phyloP scores from a whole-genome alignment of 2,329 filamentous ascomycete genomes.

The Epichloe coenophiala region DNA sequence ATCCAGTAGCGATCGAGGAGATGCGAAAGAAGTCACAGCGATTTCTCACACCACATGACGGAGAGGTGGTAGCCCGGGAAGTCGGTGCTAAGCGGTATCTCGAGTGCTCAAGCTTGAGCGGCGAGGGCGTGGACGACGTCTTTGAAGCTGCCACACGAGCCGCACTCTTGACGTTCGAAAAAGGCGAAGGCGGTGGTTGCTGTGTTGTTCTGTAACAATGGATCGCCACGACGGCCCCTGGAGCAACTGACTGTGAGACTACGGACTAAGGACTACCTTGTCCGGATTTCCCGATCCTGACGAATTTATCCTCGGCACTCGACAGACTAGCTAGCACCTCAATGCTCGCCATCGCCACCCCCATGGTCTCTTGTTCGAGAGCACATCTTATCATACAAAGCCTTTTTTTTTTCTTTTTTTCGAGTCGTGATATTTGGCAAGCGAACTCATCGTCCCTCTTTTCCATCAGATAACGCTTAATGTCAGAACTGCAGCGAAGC shows the following conservation, averaged over 20 bases:
- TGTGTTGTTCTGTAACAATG: constrained; percentile 70
- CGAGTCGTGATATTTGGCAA: no score
- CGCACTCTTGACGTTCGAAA: constrained; percentile 84
- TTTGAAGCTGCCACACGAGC: constrained; percentile 95
- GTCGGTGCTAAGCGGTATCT: constrained; percentile 91
- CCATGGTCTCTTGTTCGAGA: neutral
- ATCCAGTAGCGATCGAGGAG: constrained; percentile 87
- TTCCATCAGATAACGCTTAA: no score
- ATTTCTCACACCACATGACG: constrained; percentile 75
- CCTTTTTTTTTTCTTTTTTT: neutral
- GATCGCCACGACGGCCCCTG: neutral
- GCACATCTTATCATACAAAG: neutral
- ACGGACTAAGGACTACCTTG: neutral
- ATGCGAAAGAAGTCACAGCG: constrained; percentile 90
- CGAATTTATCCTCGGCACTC: no score
- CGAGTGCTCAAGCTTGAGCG: constrained; percentile 89
- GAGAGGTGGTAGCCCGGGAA: constrained; percentile 68
- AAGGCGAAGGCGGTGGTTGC: constrained; percentile 70
- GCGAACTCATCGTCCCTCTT: no score
- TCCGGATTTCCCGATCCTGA: no score
- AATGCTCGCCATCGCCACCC: neutral
- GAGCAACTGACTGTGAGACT: neutral
- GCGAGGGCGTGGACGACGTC: constrained; percentile 95
- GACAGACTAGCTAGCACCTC: no score
- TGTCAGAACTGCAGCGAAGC: no score